These are phyloP conservation scores for Meripilus lineatus DNA, from an alignment of 1,284 basidiomycete species.

Conservation along the genomic window DNA sequence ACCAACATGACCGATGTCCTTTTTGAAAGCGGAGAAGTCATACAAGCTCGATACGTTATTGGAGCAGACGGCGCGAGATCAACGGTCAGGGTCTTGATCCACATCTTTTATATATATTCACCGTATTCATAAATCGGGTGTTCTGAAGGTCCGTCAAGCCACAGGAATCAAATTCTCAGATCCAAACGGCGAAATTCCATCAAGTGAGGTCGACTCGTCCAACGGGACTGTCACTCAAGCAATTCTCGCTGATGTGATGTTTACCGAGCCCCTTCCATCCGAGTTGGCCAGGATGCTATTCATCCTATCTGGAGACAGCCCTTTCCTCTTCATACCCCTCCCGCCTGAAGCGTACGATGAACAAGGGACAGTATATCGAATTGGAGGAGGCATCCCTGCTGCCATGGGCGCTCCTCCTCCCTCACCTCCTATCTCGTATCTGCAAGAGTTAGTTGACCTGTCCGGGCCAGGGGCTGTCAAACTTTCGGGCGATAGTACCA, in stretches of 20 bases:
- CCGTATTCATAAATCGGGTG: neutral
- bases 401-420: constrained; percentile 27
- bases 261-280: constrained; percentile 16
- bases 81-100: constrained; percentile 33
- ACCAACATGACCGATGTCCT: constrained; percentile 31
- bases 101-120: constrained; percentile 2
- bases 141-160: constrained; percentile 22
- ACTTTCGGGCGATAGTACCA: neutral
- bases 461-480: constrained; percentile 24
- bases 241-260: constrained; percentile 29
- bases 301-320: constrained; percentile 18
- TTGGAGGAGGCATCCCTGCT: constrained; percentile 29
- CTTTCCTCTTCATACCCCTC: constrained; percentile 27
- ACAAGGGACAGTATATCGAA: constrained; percentile 24
- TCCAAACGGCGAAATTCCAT: constrained; percentile 17
- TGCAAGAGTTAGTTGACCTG: constrained; percentile 33
- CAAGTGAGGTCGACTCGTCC: constrained; percentile 7
- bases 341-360: constrained; percentile 19
- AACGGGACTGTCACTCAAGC: constrained; percentile 20
- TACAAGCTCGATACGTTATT: constrained; percentile 45
- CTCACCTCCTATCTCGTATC: constrained; percentile 27
- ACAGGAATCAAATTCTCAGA: constrained; percentile 24
- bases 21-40: constrained; percentile 45
- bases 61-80: constrained; percentile 57
- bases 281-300: constrained; percentile 14